Evolutionary conservation across 2,329 filamentous ascomycete species (phyloP).

Genomic region (Calonectria ilicicola): DNA sequence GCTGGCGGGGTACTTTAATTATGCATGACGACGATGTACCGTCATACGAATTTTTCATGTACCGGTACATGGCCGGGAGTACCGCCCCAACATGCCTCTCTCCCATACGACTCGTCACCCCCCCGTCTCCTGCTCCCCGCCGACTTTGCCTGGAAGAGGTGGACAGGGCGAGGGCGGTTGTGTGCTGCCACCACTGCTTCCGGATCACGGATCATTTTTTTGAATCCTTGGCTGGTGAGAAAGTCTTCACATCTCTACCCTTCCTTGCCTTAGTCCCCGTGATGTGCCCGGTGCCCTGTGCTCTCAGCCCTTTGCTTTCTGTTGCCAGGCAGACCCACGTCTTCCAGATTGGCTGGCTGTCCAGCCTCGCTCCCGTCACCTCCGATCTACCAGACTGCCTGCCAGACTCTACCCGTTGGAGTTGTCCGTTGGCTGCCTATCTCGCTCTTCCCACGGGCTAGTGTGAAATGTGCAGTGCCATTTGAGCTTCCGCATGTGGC

Average conservation of each 20-base stretch:
- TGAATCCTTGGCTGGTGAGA: neutral
- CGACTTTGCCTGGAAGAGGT: constrained; percentile 13
- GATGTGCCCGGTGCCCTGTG: constrained; percentile 18
- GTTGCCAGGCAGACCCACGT: constrained; percentile 13
- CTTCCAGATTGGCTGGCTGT: constrained; percentile 13
- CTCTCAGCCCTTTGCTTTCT: constrained; percentile 10
- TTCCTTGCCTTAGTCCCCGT: constrained; percentile 9
- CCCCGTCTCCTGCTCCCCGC: constrained; percentile 10
- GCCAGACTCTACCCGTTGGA: constrained; percentile 22
- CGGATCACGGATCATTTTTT: neutral
- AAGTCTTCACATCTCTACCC: neutral
- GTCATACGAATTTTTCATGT: constrained; percentile 50
- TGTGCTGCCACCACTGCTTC: constrained; percentile 8
- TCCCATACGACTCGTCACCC: constrained; percentile 17
- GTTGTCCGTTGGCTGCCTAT: neutral
- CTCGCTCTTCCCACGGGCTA: constrained; percentile 11
- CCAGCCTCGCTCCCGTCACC: constrained; percentile 24
- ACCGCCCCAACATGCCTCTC: constrained; percentile 36
- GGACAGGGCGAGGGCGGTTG: constrained; percentile 6
- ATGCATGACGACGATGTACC: constrained; percentile 51
- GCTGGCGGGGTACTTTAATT: constrained; percentile 48
- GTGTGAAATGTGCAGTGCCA: constrained; percentile 31
- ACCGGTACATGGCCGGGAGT: constrained; percentile 46
- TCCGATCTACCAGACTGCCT: constrained; percentile 4
- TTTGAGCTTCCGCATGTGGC: constrained; percentile 34